Percentiles rank a stretch among this genome's conserved stretches.
phyloP scores from a whole-genome alignment of 2,329 filamentous ascomycete species.

The Xylariaceae sp. region DNA sequence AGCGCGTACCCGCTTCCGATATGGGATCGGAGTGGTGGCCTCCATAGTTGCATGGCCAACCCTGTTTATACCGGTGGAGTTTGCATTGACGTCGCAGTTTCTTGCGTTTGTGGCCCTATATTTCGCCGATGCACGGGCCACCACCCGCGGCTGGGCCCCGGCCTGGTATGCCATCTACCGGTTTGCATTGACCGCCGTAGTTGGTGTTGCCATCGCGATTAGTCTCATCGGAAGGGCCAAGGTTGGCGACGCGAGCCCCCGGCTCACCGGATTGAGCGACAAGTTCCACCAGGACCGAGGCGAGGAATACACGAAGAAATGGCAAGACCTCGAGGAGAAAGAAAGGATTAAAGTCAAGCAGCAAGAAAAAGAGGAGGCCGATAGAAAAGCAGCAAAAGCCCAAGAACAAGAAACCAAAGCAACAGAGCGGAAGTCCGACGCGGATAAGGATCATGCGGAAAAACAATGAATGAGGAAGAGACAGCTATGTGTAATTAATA shows the following conservation, averaged over 20 bases:
- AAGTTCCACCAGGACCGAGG: constrained; percentile 35
- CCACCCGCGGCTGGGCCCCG: constrained; percentile 70
- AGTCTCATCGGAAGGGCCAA: constrained; percentile 78
- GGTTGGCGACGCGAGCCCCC: constrained; percentile 44
- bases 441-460: neutral
- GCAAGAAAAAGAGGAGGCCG: constrained; percentile 29
- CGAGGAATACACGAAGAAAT: constrained; percentile 38
- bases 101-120: constrained; percentile 78
- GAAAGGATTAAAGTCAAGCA: constrained; percentile 32
- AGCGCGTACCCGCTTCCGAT: constrained; percentile 68
- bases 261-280: constrained; percentile 35
- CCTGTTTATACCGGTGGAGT: constrained; percentile 74
- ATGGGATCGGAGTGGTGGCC: constrained; percentile 74
- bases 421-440: constrained; percentile 8
- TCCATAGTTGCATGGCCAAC: constrained; percentile 86
- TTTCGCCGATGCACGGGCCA: constrained; percentile 72
- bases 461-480: constrained; percentile 16
- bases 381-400: constrained; percentile 20
- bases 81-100: constrained; percentile 82
- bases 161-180: constrained; percentile 85
- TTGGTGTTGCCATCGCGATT: constrained; percentile 74
- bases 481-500: neutral
- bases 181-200: constrained; percentile 85
- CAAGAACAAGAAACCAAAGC: constrained; percentile 5
- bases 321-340: constrained; percentile 37